Percentiles rank a stretch among this genome's conserved stretches.
Evolutionary conservation across 805 yeast species (phyloP).

Genomic region (Saccharomycopsis schoenii): DNA sequence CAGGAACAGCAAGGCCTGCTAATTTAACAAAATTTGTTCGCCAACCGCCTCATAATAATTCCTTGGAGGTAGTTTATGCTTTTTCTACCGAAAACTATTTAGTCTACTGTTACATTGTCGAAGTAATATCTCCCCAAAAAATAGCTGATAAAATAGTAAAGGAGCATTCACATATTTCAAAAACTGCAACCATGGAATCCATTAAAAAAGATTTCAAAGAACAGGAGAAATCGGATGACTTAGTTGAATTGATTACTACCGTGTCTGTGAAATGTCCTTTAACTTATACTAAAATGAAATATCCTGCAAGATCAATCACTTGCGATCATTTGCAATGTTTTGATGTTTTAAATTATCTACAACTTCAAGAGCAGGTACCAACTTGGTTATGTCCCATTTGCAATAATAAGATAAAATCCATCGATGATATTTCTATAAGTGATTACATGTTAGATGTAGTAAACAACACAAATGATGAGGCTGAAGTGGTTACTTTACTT

Average conservation of each 20-base stretch:
- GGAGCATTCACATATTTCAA: constrained; percentile 41
- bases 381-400: constrained; percentile 90
- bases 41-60: constrained; percentile 28
- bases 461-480: constrained; percentile 39
- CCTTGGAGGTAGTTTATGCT: constrained; percentile 46
- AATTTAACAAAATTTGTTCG: constrained; percentile 50
- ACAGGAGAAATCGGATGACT: constrained; percentile 57
- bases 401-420: constrained; percentile 33
- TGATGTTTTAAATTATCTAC: constrained; percentile 66
- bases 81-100: constrained; percentile 42
- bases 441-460: constrained; percentile 65
- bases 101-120: constrained; percentile 51
- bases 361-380: constrained; percentile 69
- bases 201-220: constrained; percentile 27
- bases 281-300: constrained; percentile 54
- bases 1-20: constrained; percentile 77
- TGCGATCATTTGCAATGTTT: constrained; percentile 86
- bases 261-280: constrained; percentile 73
- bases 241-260: constrained; percentile 55
- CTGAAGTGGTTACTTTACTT: constrained; percentile 56
- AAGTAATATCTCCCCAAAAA: constrained; percentile 32
- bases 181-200: constrained; percentile 38
- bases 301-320: constrained; percentile 59
- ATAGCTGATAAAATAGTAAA: constrained; percentile 33
- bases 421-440: constrained; percentile 57